phyloP scores from a whole-genome alignment of 1,284 basidiomycete genomes.

The Cryptococcus floricola region DNA sequence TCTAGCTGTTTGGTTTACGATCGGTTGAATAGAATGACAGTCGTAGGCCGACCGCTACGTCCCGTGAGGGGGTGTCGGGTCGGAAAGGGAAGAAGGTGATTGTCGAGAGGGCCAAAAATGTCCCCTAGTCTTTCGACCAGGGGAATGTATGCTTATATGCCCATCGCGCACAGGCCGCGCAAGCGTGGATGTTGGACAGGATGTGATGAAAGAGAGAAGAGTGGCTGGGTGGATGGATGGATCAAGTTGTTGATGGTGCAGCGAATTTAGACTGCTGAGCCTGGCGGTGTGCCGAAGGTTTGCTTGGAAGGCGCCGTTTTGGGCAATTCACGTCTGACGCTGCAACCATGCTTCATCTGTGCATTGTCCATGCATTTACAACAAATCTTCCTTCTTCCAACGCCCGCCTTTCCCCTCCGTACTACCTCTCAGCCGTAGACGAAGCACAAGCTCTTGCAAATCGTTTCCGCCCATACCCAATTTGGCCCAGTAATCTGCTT shows the following conservation, averaged over 20 bases:
- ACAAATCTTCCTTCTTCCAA: not conserved
- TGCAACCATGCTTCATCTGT: too few relatives aligned
- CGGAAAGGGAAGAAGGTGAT: not conserved
- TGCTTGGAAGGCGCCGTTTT: too few relatives aligned
- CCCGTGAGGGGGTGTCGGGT: too few relatives aligned
- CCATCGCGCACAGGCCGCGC: not conserved
- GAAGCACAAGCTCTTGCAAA: constrained; percentile 10
- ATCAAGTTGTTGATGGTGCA: too few relatives aligned
- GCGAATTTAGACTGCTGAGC: too few relatives aligned
- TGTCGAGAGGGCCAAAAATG: not conserved
- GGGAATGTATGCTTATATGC: not conserved
- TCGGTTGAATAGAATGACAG: too few relatives aligned
- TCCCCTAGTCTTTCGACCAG: not conserved
- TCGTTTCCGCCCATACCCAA: constrained; percentile 3
- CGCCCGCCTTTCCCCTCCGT: constrained; percentile 1
- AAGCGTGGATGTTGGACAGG: not conserved
- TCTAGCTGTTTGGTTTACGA: too few relatives aligned
- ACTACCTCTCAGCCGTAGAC: constrained; percentile 2
- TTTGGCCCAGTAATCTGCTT: not conserved
- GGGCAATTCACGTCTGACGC: too few relatives aligned
- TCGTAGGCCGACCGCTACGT: too few relatives aligned
- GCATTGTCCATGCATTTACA: not conserved
- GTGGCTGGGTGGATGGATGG: too few relatives aligned
- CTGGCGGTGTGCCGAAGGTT: too few relatives aligned
- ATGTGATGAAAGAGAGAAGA: not conserved